phyloP scores from a whole-genome alignment of 305 asterid genomes.

The Rubia tinctorum region DNA sequence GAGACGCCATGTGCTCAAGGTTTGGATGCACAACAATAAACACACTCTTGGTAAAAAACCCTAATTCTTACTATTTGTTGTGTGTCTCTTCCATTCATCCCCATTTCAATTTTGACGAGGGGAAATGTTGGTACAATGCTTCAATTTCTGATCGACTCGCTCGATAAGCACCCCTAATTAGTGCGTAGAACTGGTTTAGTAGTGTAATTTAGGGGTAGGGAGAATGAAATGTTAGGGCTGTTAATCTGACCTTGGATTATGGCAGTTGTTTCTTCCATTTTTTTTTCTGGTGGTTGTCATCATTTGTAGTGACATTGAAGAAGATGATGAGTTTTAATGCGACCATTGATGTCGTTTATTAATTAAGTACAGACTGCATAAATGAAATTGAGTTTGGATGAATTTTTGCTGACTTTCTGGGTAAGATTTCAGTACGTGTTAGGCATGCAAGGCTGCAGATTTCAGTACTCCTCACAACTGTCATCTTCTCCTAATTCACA shows the following conservation, averaged over 20 bases:
- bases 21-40: constrained; percentile 88
- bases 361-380: neutral
- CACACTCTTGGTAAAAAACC: constrained; percentile 48
- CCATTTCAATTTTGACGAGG: constrained; percentile 1
- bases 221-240: constrained; percentile 14
- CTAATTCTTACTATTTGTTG: constrained; percentile 15
- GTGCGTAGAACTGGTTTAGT: neutral
- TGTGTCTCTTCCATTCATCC: neutral
- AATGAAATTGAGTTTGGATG: neutral
- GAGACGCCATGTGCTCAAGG: constrained; percentile 62
- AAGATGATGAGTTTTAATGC: constrained; percentile 9
- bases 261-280: neutral
- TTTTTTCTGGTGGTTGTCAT: neutral
- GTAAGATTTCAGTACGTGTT: constrained; percentile 32
- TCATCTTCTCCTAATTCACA: constrained; percentile 27
- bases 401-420: neutral
- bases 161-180: neutral
- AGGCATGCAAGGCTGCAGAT: constrained; percentile 31
- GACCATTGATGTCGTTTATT: neutral
- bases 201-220: constrained; percentile 8
- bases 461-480: constrained; percentile 9
- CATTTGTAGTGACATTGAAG: constrained; percentile 7
- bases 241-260: constrained; percentile 1
- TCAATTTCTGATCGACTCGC: neutral
- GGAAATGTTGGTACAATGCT: neutral